phyloP scores from a whole-genome alignment of 495 filamentous ascomycete genomes.

The Durotheca rogersii region DNA sequence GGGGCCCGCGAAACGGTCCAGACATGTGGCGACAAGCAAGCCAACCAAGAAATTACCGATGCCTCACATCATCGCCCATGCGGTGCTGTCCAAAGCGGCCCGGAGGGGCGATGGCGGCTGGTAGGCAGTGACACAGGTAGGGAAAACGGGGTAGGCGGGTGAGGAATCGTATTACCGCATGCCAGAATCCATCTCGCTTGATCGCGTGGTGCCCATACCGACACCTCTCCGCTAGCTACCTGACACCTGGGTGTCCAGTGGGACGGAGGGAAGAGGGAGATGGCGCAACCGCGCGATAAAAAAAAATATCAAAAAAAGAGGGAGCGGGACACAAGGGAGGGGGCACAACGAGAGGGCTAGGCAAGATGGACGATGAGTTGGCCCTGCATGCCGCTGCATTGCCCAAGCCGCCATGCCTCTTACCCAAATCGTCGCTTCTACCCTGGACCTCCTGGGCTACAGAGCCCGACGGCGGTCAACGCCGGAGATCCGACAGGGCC shows the following conservation, averaged over 20 bases:
- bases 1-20: constrained; percentile 15
- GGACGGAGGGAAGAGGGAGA: constrained; percentile 4
- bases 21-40: constrained; percentile 25
- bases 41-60: constrained; percentile 14
- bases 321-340: neutral
- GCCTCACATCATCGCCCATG: neutral
- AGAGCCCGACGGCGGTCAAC: constrained; percentile 32
- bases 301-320: neutral
- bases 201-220: constrained; percentile 10
- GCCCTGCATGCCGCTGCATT: constrained; percentile 30
- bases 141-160: neutral
- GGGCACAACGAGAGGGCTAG: neutral
- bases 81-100: neutral
- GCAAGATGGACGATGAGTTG: constrained; percentile 24
- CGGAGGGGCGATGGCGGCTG: neutral
- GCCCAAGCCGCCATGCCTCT: constrained; percentile 30
- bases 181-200: constrained; percentile 34
- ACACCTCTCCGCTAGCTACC: constrained; percentile 15
- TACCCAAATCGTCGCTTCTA: constrained; percentile 27
- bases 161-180: constrained; percentile 20
- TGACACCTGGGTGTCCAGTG: constrained; percentile 18
- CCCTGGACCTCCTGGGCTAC: constrained; percentile 29
- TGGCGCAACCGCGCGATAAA: too few species aligned
- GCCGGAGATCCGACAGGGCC: constrained; percentile 18
- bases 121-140: neutral